phyloP scores from a whole-genome alignment of 2,329 filamentous ascomycete genomes.

The Xenoacremonium recifei region DNA sequence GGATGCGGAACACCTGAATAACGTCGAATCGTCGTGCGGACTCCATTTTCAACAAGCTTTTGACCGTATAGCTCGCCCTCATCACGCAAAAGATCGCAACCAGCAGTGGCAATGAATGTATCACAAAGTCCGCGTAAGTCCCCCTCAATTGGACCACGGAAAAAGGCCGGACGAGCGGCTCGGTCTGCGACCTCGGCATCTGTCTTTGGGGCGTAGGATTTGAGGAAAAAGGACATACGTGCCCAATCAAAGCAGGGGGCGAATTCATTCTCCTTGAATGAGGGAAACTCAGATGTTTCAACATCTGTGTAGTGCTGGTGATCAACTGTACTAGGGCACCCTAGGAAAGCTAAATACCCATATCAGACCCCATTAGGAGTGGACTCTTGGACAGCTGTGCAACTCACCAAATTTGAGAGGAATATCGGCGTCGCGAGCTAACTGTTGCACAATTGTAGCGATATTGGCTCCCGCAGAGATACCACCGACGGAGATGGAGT shows the following conservation, averaged over 20 bases:
- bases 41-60: constrained; percentile 4
- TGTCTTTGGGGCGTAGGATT: background rate
- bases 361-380: too few species aligned
- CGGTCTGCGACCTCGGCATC: background rate
- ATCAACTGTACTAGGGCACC: too few species aligned
- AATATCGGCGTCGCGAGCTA: constrained; percentile 5
- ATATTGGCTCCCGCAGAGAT: constrained; percentile 9
- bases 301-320: too few species aligned
- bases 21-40: constrained; percentile 2
- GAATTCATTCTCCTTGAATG: constrained; percentile 4
- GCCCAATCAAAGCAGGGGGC: constrained; percentile 8
- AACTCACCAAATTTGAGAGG: background rate
- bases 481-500: constrained; percentile 11
- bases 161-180: background rate
- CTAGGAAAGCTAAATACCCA: too few species aligned
- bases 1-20: constrained; percentile 7
- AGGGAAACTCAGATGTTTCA: background rate
- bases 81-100: constrained; percentile 7
- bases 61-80: constrained; percentile 8
- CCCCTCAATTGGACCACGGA: background rate
- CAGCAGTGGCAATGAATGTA: constrained; percentile 6
- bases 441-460: constrained; percentile 4
- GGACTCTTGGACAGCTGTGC: too few species aligned
- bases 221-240: constrained; percentile 5
- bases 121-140: constrained; percentile 6